Evolutionary conservation across 805 yeast genomes (phyloP).

Genomic region (Zygosaccharomyces kombuchaensis): DNA sequence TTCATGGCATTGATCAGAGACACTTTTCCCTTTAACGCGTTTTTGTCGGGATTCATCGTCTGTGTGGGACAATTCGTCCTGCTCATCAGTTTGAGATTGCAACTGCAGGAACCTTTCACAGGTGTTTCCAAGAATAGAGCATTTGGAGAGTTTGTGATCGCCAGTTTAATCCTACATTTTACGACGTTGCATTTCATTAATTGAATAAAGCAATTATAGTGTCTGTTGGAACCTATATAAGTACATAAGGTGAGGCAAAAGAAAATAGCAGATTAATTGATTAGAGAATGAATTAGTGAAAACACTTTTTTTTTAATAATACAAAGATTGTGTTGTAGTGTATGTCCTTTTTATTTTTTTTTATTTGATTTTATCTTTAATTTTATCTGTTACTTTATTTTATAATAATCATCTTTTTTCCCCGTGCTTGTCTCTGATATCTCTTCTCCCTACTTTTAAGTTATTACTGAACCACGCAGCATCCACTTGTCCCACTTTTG

Average conservation of each 20-base stretch:
- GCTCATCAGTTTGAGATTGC: constrained; percentile 77
- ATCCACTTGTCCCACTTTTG: constrained; percentile 11
- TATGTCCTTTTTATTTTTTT: not conserved
- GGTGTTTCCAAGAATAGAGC: constrained; percentile 55
- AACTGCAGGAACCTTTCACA: constrained; percentile 46
- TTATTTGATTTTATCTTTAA: not conserved
- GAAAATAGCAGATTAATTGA: not conserved
- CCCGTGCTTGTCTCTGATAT: not conserved
- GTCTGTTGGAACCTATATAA: constrained; percentile 2
- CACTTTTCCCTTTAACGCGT: constrained; percentile 95
- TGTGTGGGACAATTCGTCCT: constrained; percentile 96
- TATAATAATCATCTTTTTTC: not conserved
- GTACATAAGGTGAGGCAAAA: constrained; percentile 1
- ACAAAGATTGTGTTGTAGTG: not conserved
- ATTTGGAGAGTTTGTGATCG: constrained; percentile 82
- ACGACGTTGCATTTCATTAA: constrained; percentile 87
- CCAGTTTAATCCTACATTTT: constrained; percentile 84
- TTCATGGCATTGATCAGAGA: constrained; percentile 72
- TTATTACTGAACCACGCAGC: constrained; percentile 13
- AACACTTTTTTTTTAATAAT: not conserved
- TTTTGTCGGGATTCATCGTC: constrained; percentile 84
- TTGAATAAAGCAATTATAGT: constrained; percentile 33
- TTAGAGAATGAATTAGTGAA: not conserved
- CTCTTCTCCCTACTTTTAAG: not conserved
- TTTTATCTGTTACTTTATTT: not conserved